These are phyloP conservation scores for Immersiporthe knoxdaviesiana DNA, from an alignment of 2,329 filamentous ascomycete genomes.

Conservation along the genomic window DNA sequence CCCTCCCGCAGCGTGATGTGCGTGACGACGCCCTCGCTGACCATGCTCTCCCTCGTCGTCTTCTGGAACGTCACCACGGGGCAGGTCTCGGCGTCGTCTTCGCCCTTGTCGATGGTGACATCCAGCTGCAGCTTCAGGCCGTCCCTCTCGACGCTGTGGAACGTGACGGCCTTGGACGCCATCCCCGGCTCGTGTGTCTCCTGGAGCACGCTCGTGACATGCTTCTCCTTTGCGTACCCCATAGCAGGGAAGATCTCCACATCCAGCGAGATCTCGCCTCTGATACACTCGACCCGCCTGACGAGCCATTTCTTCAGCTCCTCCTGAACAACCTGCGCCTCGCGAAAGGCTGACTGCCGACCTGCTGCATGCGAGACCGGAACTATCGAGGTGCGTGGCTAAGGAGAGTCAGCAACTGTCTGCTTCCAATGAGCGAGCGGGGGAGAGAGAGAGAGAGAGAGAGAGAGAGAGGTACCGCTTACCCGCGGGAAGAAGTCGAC, in stretches of 20 bases:
- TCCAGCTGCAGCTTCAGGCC: constrained; percentile 64
- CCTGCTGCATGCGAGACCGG: constrained; percentile 1
- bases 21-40: constrained; percentile 66
- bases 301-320: constrained; percentile 74
- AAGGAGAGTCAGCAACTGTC: neutral
- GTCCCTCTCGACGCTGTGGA: constrained; percentile 53
- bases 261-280: constrained; percentile 66
- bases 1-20: constrained; percentile 64
- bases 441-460: neutral
- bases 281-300: constrained; percentile 72
- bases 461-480: neutral
- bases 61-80: constrained; percentile 61
- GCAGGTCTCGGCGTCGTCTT: constrained; percentile 48
- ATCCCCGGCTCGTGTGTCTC: constrained; percentile 43
- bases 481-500: constrained; percentile 74
- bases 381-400: constrained; percentile 59
- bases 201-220: constrained; percentile 61
- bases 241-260: constrained; percentile 75
- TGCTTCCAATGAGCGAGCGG: neutral
- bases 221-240: constrained; percentile 67
- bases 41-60: constrained; percentile 53
- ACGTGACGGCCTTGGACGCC: constrained; percentile 64
- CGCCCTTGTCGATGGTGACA: constrained; percentile 66
- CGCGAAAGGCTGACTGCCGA: constrained; percentile 54
- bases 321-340: constrained; percentile 57